phyloP scores from a whole-genome alignment of 163 green algal species.

The Picocystis sp. region DNA sequence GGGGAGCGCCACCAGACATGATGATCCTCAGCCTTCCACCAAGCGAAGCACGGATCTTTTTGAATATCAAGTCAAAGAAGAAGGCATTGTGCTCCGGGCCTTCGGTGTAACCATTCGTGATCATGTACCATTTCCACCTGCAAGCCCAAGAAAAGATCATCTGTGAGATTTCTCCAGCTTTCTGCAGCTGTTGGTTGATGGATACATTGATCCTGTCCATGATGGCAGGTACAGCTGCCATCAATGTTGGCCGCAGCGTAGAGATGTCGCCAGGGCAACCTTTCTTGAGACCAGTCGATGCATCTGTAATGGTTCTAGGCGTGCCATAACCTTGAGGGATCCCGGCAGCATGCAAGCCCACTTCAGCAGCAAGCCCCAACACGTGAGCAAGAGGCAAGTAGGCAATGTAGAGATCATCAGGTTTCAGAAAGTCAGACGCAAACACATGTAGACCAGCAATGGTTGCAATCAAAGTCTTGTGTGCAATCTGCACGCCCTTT shows the following conservation, averaged over 20 bases:
- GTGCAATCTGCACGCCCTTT: constrained; percentile 21
- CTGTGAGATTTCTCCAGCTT: background rate
- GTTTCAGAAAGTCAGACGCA: constrained; percentile 8
- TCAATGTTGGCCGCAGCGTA: constrained; percentile 19
- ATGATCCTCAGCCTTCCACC: constrained; percentile 20
- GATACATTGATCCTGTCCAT: constrained; percentile 22
- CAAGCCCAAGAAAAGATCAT: constrained; percentile 9
- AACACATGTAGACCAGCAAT: constrained; percentile 13
- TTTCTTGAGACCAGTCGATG: constrained; percentile 20
- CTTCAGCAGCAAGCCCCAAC: constrained; percentile 19
- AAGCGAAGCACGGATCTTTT: constrained; percentile 16
- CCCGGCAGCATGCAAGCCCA: background rate
- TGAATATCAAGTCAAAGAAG: constrained; percentile 28
- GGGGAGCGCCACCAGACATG: constrained; percentile 19
- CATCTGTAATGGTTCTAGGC: constrained; percentile 20
- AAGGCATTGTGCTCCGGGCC: constrained; percentile 13
- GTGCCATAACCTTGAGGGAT: constrained; percentile 19
- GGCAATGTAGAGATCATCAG: constrained; percentile 20
- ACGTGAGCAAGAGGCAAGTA: constrained; percentile 27
- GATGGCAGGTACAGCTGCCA: constrained; percentile 22
- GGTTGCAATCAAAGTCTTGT: constrained; percentile 15
- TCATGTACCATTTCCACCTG: constrained; percentile 11
- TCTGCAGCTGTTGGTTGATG: constrained; percentile 17
- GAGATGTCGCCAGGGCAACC: constrained; percentile 19
- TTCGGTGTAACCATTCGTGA: constrained; percentile 10